Evolutionary conservation across 208 protist genomes (phyloP).

Genomic region (Herpetomonas samuelpessoai): DNA sequence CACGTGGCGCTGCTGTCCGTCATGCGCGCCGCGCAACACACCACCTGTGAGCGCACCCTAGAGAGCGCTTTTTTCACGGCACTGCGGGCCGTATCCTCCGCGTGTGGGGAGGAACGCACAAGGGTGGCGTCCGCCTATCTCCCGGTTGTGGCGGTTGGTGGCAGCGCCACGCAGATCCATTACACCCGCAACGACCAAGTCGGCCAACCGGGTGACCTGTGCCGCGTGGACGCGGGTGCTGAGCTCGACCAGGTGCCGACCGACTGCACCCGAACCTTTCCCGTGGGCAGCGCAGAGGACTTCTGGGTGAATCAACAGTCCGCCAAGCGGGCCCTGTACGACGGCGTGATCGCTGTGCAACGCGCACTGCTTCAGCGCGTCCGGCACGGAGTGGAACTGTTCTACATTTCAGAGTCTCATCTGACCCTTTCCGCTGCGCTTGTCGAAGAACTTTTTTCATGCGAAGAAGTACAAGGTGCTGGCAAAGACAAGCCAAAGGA

Average conservation of each 20-base stretch:
- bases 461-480: too few relatives aligned
- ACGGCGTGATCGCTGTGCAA: constrained; percentile 37
- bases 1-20: constrained; percentile 29
- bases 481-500: too few relatives aligned
- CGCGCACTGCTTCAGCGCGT: constrained; percentile 29
- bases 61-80: constrained; percentile 25
- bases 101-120: constrained; percentile 9
- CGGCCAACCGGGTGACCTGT: constrained; percentile 9
- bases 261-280: constrained; percentile 69
- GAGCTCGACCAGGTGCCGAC: constrained; percentile 47
- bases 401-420: constrained; percentile 26
- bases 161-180: constrained; percentile 39
- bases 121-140: constrained; percentile 37
- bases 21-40: constrained; percentile 18
- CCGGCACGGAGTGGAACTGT: constrained; percentile 16
- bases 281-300: constrained; percentile 10
- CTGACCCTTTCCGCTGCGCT: too few relatives aligned
- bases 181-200: constrained; percentile 40
- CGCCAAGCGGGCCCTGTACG: constrained; percentile 21
- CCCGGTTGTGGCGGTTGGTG: constrained; percentile 49
- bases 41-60: constrained; percentile 25
- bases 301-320: neutral
- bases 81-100: constrained; percentile 14
- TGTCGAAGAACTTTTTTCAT: too few relatives aligned
- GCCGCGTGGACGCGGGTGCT: constrained; percentile 49